These are phyloP conservation scores for Dothiorella sarmentorum DNA, from an alignment of 2,329 filamentous ascomycete genomes.

Conservation along the genomic window DNA sequence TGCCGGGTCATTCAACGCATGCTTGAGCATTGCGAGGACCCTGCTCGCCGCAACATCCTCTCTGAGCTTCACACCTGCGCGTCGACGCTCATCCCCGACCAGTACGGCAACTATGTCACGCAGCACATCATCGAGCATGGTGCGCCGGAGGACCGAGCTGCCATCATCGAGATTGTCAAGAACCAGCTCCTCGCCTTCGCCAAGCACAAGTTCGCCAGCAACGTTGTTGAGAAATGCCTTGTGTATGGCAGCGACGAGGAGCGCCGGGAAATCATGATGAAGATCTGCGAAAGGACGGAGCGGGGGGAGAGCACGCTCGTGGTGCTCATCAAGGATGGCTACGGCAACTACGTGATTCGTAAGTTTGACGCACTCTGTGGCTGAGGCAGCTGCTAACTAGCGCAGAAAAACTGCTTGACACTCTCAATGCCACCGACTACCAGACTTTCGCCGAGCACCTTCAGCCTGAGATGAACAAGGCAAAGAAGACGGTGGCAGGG, in stretches of 20 bases:
- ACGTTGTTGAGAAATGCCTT: conserved; percentile 94
- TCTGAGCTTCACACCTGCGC: conserved; percentile 73
- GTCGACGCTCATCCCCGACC: conserved; percentile 71
- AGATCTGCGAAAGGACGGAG: conserved; percentile 57
- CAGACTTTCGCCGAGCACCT: conserved; percentile 40
- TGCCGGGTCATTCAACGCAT: conserved; percentile 93
- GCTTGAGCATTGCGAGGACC: conserved; percentile 74
- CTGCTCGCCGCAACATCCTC: conserved; percentile 69
- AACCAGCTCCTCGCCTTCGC: conserved; percentile 70
- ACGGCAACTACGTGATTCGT: conserved; percentile 96
- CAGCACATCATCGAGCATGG: conserved; percentile 87
- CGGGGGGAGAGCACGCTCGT: conserved; percentile 69
- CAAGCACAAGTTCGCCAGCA: conserved; percentile 95
- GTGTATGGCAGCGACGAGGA: conserved; percentile 66
- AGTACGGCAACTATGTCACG: conserved; percentile 94
- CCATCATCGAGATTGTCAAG: conserved; percentile 71
- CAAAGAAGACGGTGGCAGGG: conserved; percentile 39
- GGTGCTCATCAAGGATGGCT: conserved; percentile 82
- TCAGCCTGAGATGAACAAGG: conserved; percentile 44
- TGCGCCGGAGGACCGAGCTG: conserved; percentile 65
- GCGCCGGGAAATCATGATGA: conserved; percentile 61
- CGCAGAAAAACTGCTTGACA: conserved; percentile 73
- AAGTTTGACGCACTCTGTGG: conserved; percentile 46
- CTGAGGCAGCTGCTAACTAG: conserved; percentile 17
- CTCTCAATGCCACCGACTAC: conserved; percentile 40